Conservation (phyloP, 352 stramenopile genomes). For the Thalassiosira livingstoniorum region DNA sequence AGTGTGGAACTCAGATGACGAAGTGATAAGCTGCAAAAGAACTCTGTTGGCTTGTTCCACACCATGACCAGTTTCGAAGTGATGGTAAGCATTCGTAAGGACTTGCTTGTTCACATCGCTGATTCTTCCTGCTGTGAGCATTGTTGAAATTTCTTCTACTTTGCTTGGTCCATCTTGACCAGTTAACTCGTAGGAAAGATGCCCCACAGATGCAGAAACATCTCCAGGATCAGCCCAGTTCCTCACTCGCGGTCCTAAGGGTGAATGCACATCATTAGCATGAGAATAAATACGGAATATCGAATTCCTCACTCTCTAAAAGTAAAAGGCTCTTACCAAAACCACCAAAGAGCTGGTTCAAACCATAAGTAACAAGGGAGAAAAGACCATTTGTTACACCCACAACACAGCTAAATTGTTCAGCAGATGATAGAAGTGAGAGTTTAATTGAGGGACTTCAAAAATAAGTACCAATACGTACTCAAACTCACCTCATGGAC, state of each 20-base stretch:
- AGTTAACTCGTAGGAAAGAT: slow-evolving; percentile 20
- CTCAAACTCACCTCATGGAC: slow-evolving; percentile 56
- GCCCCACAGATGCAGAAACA: slow-evolving; percentile 28
- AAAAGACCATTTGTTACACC: slow-evolving; percentile 71
- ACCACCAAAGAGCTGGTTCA: too few species aligned
- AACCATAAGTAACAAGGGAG: slow-evolving; percentile 64
- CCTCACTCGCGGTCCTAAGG: neutral
- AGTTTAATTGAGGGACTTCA: too few species aligned
- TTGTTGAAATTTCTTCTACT: slow-evolving; percentile 71
- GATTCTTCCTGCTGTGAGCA: slow-evolving; percentile 76
- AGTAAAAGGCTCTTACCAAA: too few species aligned
- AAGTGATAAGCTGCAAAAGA: slow-evolving; percentile 65
- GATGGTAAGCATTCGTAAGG: slow-evolving; percentile 40
- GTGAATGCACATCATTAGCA: slow-evolving; percentile 53
- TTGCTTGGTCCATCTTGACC: slow-evolving; percentile 18
- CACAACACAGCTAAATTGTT: slow-evolving; percentile 42
- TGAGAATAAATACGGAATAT: too few species aligned
- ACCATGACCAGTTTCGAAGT: slow-evolving; percentile 38
- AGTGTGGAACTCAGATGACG: slow-evolving; percentile 78
- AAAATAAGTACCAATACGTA: too few species aligned
- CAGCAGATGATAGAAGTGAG: too few species aligned
- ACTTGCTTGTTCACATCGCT: slow-evolving; percentile 47
- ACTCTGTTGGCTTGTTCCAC: slow-evolving; percentile 24
- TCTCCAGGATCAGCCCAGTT: slow-evolving; percentile 30
- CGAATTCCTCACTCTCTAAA: too few species aligned